Evolutionary conservation across 1,284 basidiomycete genomes (phyloP).

Genomic region (Microbotryum saponariae): DNA sequence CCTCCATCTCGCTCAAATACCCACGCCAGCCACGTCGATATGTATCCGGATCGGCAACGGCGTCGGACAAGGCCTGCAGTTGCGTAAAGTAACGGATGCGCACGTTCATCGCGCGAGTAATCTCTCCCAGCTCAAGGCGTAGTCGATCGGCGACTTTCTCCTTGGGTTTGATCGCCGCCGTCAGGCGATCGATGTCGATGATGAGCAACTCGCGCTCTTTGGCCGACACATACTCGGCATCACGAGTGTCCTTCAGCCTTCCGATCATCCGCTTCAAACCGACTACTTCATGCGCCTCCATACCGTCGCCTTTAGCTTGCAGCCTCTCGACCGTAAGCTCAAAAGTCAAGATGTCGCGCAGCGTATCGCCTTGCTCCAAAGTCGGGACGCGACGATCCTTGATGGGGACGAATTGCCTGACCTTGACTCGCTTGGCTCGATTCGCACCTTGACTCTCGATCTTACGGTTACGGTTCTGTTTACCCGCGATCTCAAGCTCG

Average conservation of each 20-base stretch:
- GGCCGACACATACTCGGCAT: not conserved
- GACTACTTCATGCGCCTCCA: not conserved
- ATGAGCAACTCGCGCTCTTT: slow-evolving; percentile 13
- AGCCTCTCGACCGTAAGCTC: slow-evolving; percentile 24
- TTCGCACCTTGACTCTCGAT: slow-evolving; percentile 3
- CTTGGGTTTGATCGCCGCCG: not conserved
- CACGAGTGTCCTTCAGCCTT: not conserved
- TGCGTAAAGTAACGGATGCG: slow-evolving; percentile 30
- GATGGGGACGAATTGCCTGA: slow-evolving; percentile 1
- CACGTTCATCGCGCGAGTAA: slow-evolving; percentile 29
- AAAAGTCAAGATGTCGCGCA: slow-evolving; percentile 24
- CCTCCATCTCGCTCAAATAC: slow-evolving; percentile 15
- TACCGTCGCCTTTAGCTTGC: slow-evolving; percentile 19
- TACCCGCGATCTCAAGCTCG: slow-evolving; percentile 6
- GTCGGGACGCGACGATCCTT: slow-evolving; percentile 18
- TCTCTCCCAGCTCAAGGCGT: slow-evolving; percentile 20
- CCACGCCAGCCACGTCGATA: slow-evolving; percentile 14
- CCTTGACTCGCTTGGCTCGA: slow-evolving; percentile 15
- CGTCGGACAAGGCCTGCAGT: slow-evolving; percentile 28
- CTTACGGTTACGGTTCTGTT: slow-evolving; percentile 7
- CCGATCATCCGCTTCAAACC: not conserved
- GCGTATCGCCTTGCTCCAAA: slow-evolving; percentile 19
- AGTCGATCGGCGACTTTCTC: slow-evolving; percentile 31
- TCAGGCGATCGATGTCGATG: slow-evolving; percentile 9
- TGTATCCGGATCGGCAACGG: slow-evolving; percentile 22